A percentile compares a stretch with the other conserved stretches of the same genome.
Conservation (phyloP, 345 rosid species). For the Acer saccharum region DNA sequence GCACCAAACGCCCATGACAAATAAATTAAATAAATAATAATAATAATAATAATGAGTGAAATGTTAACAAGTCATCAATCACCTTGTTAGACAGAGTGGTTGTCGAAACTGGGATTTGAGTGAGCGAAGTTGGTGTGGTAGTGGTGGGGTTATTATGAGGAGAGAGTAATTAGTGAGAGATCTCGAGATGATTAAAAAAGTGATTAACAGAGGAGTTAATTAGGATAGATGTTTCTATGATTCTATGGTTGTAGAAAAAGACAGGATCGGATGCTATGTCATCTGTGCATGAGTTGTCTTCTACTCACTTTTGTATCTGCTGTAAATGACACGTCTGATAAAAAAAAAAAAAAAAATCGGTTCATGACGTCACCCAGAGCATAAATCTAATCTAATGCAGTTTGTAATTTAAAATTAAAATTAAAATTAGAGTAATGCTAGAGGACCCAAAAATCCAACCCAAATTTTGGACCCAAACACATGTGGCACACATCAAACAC, state of each 20-base stretch:
- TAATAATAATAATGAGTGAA: background rate
- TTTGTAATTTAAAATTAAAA: no score
- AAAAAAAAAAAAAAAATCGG: no score
- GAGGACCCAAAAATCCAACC: no score
- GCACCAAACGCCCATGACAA: conserved; percentile 28
- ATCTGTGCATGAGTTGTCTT: background rate
- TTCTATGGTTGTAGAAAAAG: background rate
- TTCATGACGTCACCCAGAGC: background rate
- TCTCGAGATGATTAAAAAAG: background rate
- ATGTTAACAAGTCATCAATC: background rate
- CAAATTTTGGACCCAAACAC: no score
- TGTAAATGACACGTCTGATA: conserved; percentile 3
- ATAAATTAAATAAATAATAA: background rate
- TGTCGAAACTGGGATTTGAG: background rate
- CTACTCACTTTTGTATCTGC: background rate
- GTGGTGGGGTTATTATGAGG: background rate
- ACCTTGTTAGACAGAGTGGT: background rate
- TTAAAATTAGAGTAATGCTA: no score
- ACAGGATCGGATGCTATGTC: background rate
- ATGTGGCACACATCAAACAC: no score
- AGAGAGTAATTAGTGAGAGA: conserved; percentile 12
- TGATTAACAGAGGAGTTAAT: background rate
- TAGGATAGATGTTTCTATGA: background rate
- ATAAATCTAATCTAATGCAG: background rate
- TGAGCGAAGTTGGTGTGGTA: background rate